These are phyloP conservation scores for Senna siamea DNA, from an alignment of 306 rosid genomes.

Conservation along the genomic window DNA sequence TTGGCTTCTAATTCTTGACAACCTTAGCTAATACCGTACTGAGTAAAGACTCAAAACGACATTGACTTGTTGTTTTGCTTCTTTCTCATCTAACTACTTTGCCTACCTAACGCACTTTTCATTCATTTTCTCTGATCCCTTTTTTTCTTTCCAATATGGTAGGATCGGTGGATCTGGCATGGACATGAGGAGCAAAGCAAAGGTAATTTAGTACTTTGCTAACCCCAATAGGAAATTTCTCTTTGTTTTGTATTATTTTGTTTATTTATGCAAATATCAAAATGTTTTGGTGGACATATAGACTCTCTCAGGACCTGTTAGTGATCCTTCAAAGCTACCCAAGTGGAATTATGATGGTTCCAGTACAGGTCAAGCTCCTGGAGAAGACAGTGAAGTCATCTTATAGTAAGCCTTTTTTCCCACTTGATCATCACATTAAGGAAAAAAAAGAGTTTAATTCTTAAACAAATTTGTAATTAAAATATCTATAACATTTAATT, in stretches of 20 bases:
- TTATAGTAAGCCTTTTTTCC: slow-evolving; percentile 62
- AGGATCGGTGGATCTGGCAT: slow-evolving; percentile 96
- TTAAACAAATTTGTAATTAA: no score
- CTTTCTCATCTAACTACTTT: background rate
- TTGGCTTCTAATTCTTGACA: background rate
- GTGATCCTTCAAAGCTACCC: slow-evolving; percentile 78
- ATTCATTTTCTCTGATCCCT: background rate
- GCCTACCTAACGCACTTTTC: background rate
- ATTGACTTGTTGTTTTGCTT: background rate
- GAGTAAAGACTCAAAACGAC: background rate
- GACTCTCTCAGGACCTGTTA: slow-evolving; percentile 80
- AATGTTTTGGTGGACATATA: slow-evolving; percentile 38
- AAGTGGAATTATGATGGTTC: slow-evolving; percentile 96
- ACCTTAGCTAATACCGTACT: background rate
- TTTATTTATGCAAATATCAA: no score
- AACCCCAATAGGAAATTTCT: background rate
- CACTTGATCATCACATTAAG: no score
- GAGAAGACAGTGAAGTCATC: slow-evolving; percentile 88
- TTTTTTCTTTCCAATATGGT: slow-evolving; percentile 12
- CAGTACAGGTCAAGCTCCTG: slow-evolving; percentile 94
- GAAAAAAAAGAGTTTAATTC: no score
- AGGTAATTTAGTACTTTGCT: slow-evolving; percentile 53
- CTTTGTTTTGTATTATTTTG: background rate
- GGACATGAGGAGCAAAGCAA: slow-evolving; percentile 94
- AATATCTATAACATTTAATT: no score